Evolutionary conservation across 2,329 filamentous ascomycete genomes (phyloP), one percentile per base, ranked within the genome.

Genomic region (Aspergillus eucalypticola): DNA sequence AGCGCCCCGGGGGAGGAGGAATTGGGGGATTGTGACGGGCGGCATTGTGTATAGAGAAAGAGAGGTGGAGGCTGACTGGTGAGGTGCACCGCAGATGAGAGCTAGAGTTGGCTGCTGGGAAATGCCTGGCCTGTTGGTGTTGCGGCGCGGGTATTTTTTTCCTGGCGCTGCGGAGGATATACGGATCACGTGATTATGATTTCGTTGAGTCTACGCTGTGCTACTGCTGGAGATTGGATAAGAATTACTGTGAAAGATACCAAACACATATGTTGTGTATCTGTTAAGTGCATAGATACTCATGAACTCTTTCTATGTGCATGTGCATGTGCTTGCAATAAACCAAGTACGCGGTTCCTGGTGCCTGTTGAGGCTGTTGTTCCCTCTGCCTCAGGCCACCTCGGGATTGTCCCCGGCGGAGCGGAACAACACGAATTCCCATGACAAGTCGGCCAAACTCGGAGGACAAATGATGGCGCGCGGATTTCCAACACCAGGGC

Each of bases 1-100:
- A 23, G 77, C 67, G 46, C 84, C 81, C 62, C 86, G 83, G 3
- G 88, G 88, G 42, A 90, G 82, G n/a, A 90, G 83, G 71, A 90
- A 90, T 50, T 83, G 83, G 29, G 88, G 88, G 63, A 90, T 89
- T 58, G 69, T 49, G 8, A 66, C 50, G 46, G 66, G 52, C 4
- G 67, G 62, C 66, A 69, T 69, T 27, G 48, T 63, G 19, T 11
- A 2, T 29, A 11, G 17, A 27, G n/a, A 11, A 35, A 35, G 10
- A 11, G 32, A 5, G 25, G 23, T 17, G 15, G 1, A 8, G 3
- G 13, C 10, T 25, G 15, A n/a, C n/a, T 13, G 15, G 13, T 15
- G 25, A 27, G 44, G 13, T 27, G 11, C 32, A 35, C 32, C 32
- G 11, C 32, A 35, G 23, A 49, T 49, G 15, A 21, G 15, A 29